Conservation (phyloP, 495 filamentous ascomycete genomes). For the Talaromyces trachyspermus region DNA sequence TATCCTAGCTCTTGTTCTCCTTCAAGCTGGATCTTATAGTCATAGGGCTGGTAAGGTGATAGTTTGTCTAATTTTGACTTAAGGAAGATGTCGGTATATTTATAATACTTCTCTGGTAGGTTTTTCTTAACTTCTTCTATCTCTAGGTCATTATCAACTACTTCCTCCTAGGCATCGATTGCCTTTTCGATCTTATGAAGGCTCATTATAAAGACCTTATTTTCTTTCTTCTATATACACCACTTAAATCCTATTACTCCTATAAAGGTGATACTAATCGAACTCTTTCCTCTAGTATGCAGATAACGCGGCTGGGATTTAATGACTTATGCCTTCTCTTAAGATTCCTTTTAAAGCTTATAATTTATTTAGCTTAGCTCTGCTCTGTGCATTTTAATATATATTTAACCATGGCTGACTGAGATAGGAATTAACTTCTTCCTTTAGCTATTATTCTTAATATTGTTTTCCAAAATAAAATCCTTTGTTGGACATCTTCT, state of each 20-base stretch:
- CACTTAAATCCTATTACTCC: background rate
- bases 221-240: background rate
- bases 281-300: too few species aligned
- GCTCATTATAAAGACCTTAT: background rate
- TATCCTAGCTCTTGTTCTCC: background rate
- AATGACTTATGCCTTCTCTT: too few species aligned
- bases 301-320: too few species aligned
- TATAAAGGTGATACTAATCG: background rate
- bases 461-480: too few species aligned
- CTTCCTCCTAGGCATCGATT: background rate
- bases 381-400: too few species aligned
- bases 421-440: too few species aligned
- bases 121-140: background rate
- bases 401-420: too few species aligned
- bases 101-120: slow-evolving; percentile 1
- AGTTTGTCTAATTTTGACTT: slow-evolving; percentile 2
- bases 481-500: too few species aligned
- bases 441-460: too few species aligned
- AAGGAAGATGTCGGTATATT: background rate
- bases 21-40: slow-evolving; percentile 12
- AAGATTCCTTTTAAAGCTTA: too few species aligned
- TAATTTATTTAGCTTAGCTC: too few species aligned
- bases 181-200: background rate
- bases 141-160: background rate
- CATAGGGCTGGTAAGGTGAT: slow-evolving; percentile 6